phyloP scores from a whole-genome alignment of 2,329 filamentous ascomycete species.

The Xylariomycetidae sp. region DNA sequence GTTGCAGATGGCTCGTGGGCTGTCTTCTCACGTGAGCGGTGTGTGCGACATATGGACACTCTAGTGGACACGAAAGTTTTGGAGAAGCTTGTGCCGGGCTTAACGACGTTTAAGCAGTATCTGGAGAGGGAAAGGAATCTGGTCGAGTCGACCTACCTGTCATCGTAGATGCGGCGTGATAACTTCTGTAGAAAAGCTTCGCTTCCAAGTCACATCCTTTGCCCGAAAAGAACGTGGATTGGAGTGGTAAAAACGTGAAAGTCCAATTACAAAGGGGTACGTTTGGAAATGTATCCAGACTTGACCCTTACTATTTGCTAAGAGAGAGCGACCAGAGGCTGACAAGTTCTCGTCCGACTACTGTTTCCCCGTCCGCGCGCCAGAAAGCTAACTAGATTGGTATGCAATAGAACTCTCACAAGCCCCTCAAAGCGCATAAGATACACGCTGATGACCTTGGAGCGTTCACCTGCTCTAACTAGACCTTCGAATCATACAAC shows the following conservation, averaged over 20 bases:
- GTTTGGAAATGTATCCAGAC: too few relatives aligned
- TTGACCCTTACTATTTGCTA: too few relatives aligned
- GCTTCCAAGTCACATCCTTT: not conserved
- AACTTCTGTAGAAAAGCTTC: not conserved
- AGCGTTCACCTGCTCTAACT: too few relatives aligned
- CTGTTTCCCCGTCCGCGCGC: not conserved
- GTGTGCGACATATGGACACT: not conserved
- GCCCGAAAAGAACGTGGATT: not conserved
- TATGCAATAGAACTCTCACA: not conserved
- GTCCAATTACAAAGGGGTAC: not conserved
- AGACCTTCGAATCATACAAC: too few relatives aligned
- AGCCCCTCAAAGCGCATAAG: too few relatives aligned
- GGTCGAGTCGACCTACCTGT: not conserved
- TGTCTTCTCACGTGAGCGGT: not conserved
- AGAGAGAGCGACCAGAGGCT: not conserved
- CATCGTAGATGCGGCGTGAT: not conserved
- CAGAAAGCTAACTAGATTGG: not conserved
- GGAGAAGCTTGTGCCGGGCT: not conserved
- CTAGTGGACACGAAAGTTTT: not conserved
- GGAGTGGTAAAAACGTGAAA: not conserved
- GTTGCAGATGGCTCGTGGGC: conserved; percentile 2
- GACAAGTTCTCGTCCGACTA: not conserved
- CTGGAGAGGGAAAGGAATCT: not conserved
- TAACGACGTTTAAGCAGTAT: not conserved
- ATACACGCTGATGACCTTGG: too few relatives aligned